phyloP scores from a whole-genome alignment of 805 yeast species.

The Zygosaccharomyces bailii region DNA sequence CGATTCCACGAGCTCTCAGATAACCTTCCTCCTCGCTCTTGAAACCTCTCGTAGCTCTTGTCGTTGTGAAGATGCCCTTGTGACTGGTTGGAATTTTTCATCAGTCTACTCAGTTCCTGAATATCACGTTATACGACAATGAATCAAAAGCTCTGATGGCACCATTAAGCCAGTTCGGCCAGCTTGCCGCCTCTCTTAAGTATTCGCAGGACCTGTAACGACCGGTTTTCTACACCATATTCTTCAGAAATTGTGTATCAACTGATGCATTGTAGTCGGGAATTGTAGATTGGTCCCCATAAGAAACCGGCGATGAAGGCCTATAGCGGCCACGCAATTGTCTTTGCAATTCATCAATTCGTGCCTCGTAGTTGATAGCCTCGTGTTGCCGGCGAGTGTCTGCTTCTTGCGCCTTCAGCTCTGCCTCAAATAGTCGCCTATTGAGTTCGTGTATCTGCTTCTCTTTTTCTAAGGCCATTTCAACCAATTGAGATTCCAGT shows the following conservation, averaged over 20 bases:
- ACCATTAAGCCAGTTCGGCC: background rate
- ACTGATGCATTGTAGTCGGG: constrained; percentile 20
- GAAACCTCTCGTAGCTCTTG: background rate
- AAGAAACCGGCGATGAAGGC: constrained; percentile 11
- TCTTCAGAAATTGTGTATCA: constrained; percentile 20
- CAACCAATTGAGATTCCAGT: constrained; percentile 29
- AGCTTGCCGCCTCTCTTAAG: background rate
- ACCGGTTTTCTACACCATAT: constrained; percentile 11
- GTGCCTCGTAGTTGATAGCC: constrained; percentile 24
- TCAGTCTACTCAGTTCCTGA: background rate
- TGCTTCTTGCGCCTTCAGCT: constrained; percentile 27
- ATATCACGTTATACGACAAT: constrained; percentile 1
- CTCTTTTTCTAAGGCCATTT: constrained; percentile 25
- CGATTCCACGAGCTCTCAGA: background rate
- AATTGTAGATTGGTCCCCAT: constrained; percentile 12
- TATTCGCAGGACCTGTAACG: too few relatives aligned
- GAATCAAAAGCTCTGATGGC: background rate
- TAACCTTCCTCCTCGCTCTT: background rate
- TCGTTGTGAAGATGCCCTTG: background rate
- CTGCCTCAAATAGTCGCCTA: constrained; percentile 26
- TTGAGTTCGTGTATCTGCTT: constrained; percentile 31
- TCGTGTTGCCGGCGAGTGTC: constrained; percentile 25
- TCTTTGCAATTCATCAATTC: constrained; percentile 32
- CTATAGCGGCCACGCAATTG: constrained; percentile 11
- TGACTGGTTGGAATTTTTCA: background rate